These are phyloP conservation scores for Pugionium cornutum DNA, from an alignment of 345 rosid genomes.

Conservation along the genomic window DNA sequence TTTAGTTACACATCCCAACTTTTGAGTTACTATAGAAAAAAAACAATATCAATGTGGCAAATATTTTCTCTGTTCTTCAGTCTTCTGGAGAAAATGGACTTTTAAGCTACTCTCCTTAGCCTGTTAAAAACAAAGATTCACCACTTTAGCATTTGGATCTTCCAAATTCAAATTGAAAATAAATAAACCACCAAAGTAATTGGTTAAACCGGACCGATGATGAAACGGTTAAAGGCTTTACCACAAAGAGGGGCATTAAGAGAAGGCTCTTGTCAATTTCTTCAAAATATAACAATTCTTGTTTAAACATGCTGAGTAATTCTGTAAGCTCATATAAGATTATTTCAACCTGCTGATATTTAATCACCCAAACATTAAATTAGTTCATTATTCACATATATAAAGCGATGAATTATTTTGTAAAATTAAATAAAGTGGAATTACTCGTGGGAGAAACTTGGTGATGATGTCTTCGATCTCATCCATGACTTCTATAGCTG, in stretches of 20 bases:
- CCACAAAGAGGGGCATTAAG: conserved; percentile 36
- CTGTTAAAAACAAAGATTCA: conserved; percentile 33
- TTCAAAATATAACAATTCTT: conserved; percentile 45
- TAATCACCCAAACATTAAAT: neutral
- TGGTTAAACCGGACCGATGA: neutral
- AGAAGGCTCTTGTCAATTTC: conserved; percentile 43
- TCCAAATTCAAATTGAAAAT: neutral
- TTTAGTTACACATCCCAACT: conserved; percentile 8
- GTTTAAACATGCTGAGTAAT: conserved; percentile 48
- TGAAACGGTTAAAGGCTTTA: conserved; percentile 30
- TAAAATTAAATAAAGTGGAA: neutral
- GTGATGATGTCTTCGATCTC: conserved; percentile 39
- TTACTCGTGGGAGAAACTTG: conserved; percentile 53
- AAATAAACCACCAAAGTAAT: neutral
- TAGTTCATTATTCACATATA: neutral
- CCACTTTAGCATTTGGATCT: neutral
- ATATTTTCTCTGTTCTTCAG: conserved; percentile 3
- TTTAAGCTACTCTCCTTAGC: conserved; percentile 42
- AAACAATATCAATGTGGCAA: neutral
- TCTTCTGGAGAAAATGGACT: conserved; percentile 42
- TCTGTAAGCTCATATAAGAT: conserved; percentile 52
- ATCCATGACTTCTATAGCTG: conserved; percentile 54
- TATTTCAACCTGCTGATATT: conserved; percentile 55
- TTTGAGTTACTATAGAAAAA: neutral
- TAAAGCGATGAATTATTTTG: too few species aligned